These are phyloP conservation scores for Penicillium maclennaniae DNA, from an alignment of 495 filamentous ascomycete species.

Conservation along the genomic window DNA sequence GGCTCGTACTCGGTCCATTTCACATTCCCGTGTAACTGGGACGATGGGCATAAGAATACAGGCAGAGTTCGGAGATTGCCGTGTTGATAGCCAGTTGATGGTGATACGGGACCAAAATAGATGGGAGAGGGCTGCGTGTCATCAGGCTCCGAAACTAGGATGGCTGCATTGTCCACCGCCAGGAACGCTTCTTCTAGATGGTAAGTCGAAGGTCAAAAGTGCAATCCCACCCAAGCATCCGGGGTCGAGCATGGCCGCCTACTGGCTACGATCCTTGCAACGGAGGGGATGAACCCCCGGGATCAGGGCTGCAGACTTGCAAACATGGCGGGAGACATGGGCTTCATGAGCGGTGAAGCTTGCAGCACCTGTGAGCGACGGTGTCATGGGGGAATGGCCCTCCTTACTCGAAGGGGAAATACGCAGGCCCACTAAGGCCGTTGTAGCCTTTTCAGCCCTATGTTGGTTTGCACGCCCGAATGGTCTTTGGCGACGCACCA, in stretches of 20 bases:
- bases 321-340: constrained; percentile 19
- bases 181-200: constrained; percentile 33
- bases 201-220: constrained; percentile 27
- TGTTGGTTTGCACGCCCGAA: not conserved
- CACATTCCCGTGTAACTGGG: constrained; percentile 20
- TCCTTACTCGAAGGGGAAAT: constrained; percentile 13
- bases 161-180: constrained; percentile 24
- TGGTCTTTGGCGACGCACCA: not conserved
- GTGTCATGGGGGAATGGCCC: constrained; percentile 4
- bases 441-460: constrained; percentile 14
- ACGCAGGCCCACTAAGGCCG: not conserved
- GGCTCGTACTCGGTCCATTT: constrained; percentile 23
- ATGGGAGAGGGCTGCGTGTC: not conserved
- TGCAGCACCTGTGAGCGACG: not conserved
- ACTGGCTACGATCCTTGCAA: constrained; percentile 21
- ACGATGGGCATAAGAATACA: not conserved
- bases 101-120: constrained; percentile 12
- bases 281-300: constrained; percentile 8
- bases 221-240: constrained; percentile 24
- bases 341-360: constrained; percentile 26
- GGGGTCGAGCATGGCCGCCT: constrained; percentile 10
- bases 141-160: constrained; percentile 1
- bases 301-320: constrained; percentile 19
- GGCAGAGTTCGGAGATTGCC: constrained; percentile 24
- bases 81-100: constrained; percentile 1